Conservation (phyloP, 2,329 filamentous ascomycete genomes). For the Ilyonectria destructans region DNA sequence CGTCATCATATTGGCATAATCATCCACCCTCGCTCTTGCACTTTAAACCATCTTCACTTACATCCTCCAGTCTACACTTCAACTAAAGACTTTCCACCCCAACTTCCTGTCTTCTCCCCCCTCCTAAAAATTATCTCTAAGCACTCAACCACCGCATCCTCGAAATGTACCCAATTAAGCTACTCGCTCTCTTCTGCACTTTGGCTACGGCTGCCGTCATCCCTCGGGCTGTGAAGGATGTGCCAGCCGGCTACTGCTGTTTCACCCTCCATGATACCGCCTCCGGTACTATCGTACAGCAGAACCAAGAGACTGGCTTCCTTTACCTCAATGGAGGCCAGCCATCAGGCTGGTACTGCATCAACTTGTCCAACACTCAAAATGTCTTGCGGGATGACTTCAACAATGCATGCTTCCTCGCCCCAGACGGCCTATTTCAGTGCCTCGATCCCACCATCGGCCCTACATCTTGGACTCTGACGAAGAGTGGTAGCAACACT, state of each 20-base stretch:
- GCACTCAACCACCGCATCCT: constrained; percentile 1
- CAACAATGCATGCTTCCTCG: constrained; percentile 55
- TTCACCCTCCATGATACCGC: constrained; percentile 51
- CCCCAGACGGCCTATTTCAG: constrained; percentile 46
- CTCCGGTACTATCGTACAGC: constrained; percentile 45
- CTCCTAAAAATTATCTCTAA: not conserved
- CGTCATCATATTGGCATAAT: constrained; percentile 3
- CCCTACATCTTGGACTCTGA: constrained; percentile 49
- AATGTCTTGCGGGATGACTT: constrained; percentile 48
- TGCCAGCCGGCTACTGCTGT: constrained; percentile 50
- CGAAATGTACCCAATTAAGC: constrained; percentile 40
- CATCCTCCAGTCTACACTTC: constrained; percentile 9
- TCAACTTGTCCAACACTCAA: constrained; percentile 45
- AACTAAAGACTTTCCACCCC: not conserved
- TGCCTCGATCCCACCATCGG: constrained; percentile 54
- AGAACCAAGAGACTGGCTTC: constrained; percentile 47
- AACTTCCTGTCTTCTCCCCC: constrained; percentile 11
- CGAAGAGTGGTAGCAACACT: constrained; percentile 38
- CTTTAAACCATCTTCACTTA: not conserved
- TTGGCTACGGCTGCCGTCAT: constrained; percentile 44
- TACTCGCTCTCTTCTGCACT: constrained; percentile 42
- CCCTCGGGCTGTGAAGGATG: constrained; percentile 37
- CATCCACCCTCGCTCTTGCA: constrained; percentile 1
- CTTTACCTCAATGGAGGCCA: constrained; percentile 48
- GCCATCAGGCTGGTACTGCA: constrained; percentile 52